Conservation (phyloP, 2,329 filamentous ascomycete genomes). For the Fusarium nematophilum region DNA sequence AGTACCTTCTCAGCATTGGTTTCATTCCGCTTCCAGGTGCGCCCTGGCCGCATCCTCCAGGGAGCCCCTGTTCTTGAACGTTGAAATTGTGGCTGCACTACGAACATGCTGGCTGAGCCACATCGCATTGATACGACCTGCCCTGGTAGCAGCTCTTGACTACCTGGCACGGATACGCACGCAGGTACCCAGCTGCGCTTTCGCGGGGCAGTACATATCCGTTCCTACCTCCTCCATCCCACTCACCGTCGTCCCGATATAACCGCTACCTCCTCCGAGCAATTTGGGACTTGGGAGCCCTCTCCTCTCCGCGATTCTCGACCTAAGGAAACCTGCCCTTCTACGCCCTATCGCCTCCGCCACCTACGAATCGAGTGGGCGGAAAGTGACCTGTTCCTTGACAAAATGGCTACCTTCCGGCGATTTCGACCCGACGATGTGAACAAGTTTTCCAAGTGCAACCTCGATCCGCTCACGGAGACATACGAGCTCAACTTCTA, state of each 20-base stretch:
- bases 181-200: too few species aligned
- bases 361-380: neutral
- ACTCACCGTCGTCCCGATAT: too few species aligned
- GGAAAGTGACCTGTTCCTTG: neutral
- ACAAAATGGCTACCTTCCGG: slow-evolving; percentile 70
- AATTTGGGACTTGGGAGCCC: too few species aligned
- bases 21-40: neutral
- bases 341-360: neutral
- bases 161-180: neutral
- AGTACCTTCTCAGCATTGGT: neutral
- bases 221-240: too few species aligned
- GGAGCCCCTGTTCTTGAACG: neutral
- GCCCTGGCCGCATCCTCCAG: neutral
- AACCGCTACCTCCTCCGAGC: too few species aligned
- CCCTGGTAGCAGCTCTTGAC: too few species aligned
- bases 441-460: slow-evolving; percentile 91
- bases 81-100: slow-evolving; percentile 23
- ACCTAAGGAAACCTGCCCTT: neutral
- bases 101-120: slow-evolving; percentile 22
- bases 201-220: too few species aligned
- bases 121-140: too few species aligned
- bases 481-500: slow-evolving; percentile 98
- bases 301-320: too few species aligned
- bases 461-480: slow-evolving; percentile 96
- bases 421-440: slow-evolving; percentile 87